These are phyloP conservation scores for Panicum hallii DNA, from an alignment of 202 grass and related monocot species.

Conservation along the genomic window DNA sequence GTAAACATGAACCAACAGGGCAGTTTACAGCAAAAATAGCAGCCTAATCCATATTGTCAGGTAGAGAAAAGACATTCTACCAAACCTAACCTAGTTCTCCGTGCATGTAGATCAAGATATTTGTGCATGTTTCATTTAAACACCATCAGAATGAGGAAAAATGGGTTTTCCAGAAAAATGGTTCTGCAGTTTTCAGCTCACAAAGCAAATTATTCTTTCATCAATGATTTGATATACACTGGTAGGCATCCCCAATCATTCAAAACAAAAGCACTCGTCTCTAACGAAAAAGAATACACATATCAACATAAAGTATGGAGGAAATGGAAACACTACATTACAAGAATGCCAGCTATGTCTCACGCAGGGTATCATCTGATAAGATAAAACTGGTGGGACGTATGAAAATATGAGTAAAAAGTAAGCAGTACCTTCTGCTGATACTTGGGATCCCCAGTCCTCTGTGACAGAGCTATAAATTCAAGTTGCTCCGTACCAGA, in stretches of 20 bases:
- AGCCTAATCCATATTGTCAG: not conserved
- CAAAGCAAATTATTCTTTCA: not conserved
- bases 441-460: conserved; percentile 92
- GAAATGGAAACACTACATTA: not conserved
- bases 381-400: conserved; percentile 35
- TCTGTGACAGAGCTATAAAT: conserved; percentile 96
- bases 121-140: conserved; percentile 7
- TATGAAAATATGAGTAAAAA: conserved; percentile 37
- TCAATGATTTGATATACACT: not conserved
- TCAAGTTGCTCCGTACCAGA: conserved; percentile 98
- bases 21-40: conserved; percentile 36
- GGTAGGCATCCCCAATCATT: not conserved
- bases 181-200: not conserved
- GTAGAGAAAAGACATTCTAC: not conserved
- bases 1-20: not conserved
- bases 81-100: not conserved
- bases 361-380: conserved; percentile 28
- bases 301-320: not conserved
- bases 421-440: conserved; percentile 73
- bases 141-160: not conserved
- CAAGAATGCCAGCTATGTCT: conserved; percentile 32
- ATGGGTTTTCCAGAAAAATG: conserved; percentile 15
- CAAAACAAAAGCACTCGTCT: conserved; percentile 1
- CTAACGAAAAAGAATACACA: conserved; percentile 2
- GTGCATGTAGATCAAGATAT: conserved; percentile 4